phyloP scores from a whole-genome alignment of 331 rosid species.

The Cydonia oblonga region DNA sequence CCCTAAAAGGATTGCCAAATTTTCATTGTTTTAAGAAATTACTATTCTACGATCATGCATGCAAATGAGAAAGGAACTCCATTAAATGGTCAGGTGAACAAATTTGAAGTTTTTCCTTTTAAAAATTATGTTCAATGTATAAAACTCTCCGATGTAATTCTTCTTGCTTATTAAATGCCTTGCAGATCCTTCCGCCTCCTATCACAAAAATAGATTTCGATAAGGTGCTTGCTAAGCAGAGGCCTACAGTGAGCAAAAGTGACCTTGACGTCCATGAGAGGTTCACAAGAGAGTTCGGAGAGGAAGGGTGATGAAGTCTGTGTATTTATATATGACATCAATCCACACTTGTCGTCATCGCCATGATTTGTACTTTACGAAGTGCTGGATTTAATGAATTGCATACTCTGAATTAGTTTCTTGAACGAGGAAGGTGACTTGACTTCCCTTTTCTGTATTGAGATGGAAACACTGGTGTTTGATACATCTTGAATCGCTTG shows the following conservation, averaged over 20 bases:
- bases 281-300: constrained; percentile 94
- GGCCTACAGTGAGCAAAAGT: constrained; percentile 89
- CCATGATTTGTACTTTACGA: constrained; percentile 27
- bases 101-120: background rate
- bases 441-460: constrained; percentile 30
- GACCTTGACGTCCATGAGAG: constrained; percentile 89
- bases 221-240: constrained; percentile 84
- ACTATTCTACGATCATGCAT: background rate
- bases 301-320: constrained; percentile 66
- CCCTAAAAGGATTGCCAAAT: background rate
- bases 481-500: constrained; percentile 28
- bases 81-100: background rate
- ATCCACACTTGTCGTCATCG: constrained; percentile 20
- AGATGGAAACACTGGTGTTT: constrained; percentile 23
- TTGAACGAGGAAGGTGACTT: constrained; percentile 29
- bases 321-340: constrained; percentile 19
- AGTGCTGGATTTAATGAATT: constrained; percentile 33
- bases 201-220: constrained; percentile 73
- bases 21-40: background rate
- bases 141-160: background rate
- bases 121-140: background rate
- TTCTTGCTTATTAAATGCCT: constrained; percentile 4
- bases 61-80: background rate
- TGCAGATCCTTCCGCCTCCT: constrained; percentile 98
- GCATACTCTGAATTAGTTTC: constrained; percentile 26